Base-by-base conservation (phyloP, 2,329 filamentous ascomycete genomes). In the Trichoderma brevicompactum region DNA sequence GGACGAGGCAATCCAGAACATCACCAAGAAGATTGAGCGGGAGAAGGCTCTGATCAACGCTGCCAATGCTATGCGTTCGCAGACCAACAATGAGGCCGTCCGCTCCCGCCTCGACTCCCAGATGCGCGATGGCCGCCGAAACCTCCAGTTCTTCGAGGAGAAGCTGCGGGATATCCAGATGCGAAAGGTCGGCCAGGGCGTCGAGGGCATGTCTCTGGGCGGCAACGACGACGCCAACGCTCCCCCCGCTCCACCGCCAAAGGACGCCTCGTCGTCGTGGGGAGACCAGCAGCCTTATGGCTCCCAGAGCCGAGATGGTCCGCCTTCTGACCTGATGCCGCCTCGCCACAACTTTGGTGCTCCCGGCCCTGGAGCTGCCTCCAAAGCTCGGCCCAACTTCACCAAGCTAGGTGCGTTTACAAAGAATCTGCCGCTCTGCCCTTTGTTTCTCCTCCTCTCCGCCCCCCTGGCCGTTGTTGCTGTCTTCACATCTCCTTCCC, bases 1-100 rank as follows among this genome's bases (percentile, higher is more conserved):
- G 75, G 85, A 88, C 69, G 84, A 88, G 73, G 82, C 85, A 71
- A 83, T 88, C 79, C 88, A 88, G 80, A 91, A 92, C 79, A 93
- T 99, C 81, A 88, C 91, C 81, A 91, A 89, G 83, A 98, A 99
- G 90, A 98, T 99, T 79, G 92, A 97, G 84, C 89, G 94, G 78
- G 95, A 99, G 81, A 94, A 94, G 84, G 91, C 90, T 74, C 89
- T 98, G 75, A 95, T 99, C 83, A 91, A 91, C 79, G 94, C 92
- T 74, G 94, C 94, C 72, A 95, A 92, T 80, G 88, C 91, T 73
- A 97, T 99, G 94, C 91, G 93, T 80, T 90, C 94, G 80, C 94
- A 95, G 78, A 97, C 94, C 72, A 92, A 92, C 82, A 99, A 99
- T 79, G 91, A 94, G 72, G 86, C 89, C 68, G 94, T 98, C 70